Evolutionary conservation across 2,329 filamentous ascomycete genomes (phyloP).

Genomic region (Neonectria punicea): DNA sequence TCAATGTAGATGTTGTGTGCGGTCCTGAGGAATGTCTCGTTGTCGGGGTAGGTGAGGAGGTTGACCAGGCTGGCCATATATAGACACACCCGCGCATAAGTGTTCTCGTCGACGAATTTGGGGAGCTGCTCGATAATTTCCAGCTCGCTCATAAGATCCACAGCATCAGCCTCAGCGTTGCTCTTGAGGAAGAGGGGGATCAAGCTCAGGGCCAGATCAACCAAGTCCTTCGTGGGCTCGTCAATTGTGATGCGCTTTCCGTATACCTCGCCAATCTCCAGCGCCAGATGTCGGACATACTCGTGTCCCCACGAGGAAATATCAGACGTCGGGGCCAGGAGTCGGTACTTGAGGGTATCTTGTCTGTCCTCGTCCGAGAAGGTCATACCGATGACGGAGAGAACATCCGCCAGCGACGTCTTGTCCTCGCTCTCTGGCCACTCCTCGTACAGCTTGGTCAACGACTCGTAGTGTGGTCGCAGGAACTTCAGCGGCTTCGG

Average conservation of each 20-base stretch:
- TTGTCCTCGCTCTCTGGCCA: slow-evolving; percentile 89
- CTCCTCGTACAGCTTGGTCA: slow-evolving; percentile 87
- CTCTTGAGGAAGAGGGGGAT: slow-evolving; percentile 96
- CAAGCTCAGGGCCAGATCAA: slow-evolving; percentile 83
- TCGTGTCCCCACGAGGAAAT: slow-evolving; percentile 98
- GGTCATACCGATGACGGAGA: slow-evolving; percentile 98
- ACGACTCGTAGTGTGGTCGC: slow-evolving; percentile 91
- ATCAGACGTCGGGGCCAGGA: slow-evolving; percentile 89
- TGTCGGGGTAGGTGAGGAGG: slow-evolving; percentile 95
- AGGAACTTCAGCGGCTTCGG: slow-evolving; percentile 99
- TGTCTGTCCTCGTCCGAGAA: slow-evolving; percentile 96
- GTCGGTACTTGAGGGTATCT: slow-evolving; percentile 95
- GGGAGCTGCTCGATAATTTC: slow-evolving; percentile 96
- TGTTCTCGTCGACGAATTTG: slow-evolving; percentile 91
- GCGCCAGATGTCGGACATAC: slow-evolving; percentile 93
- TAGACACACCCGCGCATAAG: slow-evolving; percentile 90
- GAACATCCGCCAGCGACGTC: slow-evolving; percentile 89
- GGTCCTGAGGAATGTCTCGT: slow-evolving; percentile 92
- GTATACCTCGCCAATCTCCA: slow-evolving; percentile 96
- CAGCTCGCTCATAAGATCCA: slow-evolving; percentile 95
- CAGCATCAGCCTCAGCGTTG: slow-evolving; percentile 97
- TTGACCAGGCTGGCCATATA: slow-evolving; percentile 99
- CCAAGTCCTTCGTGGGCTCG: slow-evolving; percentile 83
- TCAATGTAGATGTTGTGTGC: slow-evolving; percentile 94
- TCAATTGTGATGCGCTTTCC: slow-evolving; percentile 88